Base-by-base conservation (phyloP, 1,284 basidiomycete genomes). In the Pascua sp. region DNA sequence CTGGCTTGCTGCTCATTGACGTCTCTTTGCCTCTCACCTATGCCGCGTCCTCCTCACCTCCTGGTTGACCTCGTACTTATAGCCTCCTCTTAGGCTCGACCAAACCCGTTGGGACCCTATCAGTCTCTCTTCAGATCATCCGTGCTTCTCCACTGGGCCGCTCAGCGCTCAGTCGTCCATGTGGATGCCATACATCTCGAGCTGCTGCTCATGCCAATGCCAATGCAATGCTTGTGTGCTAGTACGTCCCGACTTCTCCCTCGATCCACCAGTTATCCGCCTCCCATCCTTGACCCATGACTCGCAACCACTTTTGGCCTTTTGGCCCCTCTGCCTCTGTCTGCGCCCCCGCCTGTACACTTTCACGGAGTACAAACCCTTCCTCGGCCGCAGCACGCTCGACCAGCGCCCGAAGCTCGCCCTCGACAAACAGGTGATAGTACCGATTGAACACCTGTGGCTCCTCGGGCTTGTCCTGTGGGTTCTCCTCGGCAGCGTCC, bases 391-490 rank as follows among this genome's bases (percentile, higher is more conserved):
- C 87, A 0, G 91, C 90, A 39, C 82, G 77, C 15, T 65, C 61
- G 1, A 88, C 84, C 15, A 95, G 80, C 10, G 73, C 76, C 18
- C 72, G 68, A 51, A 97, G 81, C 73, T 97, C 93, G 18, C 86
- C 89, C 54, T 84, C 78, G 0, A 85, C 82, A 69, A 96, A 97
- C 81, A 97, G 88, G 71, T 97, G 94, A 71, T 97, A 97, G 71
- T 95, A 97, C 55, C 93, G 83, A 69, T 92, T 85, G 77, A 85
- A 89, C 8, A 89, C 81, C 56, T 67, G 77, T 32, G 24, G 24
- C 9, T 50, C 51, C 17, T 61, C 50, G 5, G n/a, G n/a, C 32
- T 51, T 42, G 10, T 16, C 11, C 24, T 32, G 18, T 11, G 47
- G 15, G 24, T 24, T 12, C 39, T 53, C 49, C 13, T 17, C 43